Conservation (phyloP, 208 protist species). For the Acanthamoeba lenticulata region DNA sequence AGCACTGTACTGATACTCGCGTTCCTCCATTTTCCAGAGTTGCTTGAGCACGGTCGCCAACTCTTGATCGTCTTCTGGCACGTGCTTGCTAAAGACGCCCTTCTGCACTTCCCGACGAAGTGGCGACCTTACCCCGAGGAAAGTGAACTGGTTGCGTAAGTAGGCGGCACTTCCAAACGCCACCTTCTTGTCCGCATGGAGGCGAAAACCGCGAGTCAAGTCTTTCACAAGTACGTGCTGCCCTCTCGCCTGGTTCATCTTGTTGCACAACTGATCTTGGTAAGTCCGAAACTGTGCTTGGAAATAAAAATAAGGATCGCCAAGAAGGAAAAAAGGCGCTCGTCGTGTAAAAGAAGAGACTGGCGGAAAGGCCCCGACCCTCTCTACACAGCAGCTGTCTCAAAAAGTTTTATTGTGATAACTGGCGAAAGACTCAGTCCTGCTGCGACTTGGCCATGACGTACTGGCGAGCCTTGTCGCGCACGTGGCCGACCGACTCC, state of each 20-base stretch:
- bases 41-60: not conserved
- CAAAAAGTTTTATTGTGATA: no score
- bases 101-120: not conserved
- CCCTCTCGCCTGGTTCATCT: not conserved
- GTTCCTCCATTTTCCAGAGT: constrained; percentile 45
- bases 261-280: no score
- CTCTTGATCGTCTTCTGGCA: not conserved
- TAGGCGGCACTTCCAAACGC: not conserved
- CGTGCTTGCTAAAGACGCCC: constrained; percentile 19
- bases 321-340: no score
- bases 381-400: no score
- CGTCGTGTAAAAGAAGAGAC: no score
- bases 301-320: no score
- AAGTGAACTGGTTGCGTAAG: not conserved
- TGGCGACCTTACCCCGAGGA: not conserved
- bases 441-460: constrained; percentile 86
- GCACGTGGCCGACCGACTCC: constrained; percentile 92
- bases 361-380: no score
- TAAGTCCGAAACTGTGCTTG: no score
- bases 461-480: constrained; percentile 92
- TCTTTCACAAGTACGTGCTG: not conserved
- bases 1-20: not conserved
- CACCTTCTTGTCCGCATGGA: not conserved
- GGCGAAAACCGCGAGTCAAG: not conserved
- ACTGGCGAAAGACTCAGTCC: no score